These are phyloP conservation scores for Fusarium nisikadoi DNA, from an alignment of 2,329 filamentous ascomycete species.

Conservation along the genomic window DNA sequence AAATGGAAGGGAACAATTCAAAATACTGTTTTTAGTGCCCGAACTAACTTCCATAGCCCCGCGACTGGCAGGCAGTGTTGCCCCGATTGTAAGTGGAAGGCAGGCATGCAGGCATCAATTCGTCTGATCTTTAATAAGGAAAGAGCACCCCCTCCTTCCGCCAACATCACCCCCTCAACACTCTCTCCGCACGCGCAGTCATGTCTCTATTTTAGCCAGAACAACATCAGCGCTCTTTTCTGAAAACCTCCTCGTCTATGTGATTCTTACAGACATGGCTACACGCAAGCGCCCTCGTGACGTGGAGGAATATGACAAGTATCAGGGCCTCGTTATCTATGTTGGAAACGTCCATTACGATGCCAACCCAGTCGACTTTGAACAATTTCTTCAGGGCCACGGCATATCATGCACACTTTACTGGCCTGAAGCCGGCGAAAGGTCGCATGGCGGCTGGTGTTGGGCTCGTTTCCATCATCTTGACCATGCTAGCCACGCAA, in stretches of 20 bases:
- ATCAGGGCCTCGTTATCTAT: neutral
- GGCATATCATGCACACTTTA: neutral
- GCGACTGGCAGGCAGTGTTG: neutral
- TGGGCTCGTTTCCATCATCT: neutral
- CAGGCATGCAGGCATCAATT: neutral
- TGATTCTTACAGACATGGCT: neutral
- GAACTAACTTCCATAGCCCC: fast-evolving
- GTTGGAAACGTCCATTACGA: neutral
- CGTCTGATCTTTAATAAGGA: neutral
- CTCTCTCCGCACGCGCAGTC: neutral
- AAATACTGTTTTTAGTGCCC: neutral
- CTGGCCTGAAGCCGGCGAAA: neutral
- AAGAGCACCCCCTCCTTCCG: neutral
- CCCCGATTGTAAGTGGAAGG: neutral
- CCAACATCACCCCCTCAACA: neutral
- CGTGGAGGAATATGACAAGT: neutral
- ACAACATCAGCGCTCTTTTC: neutral
- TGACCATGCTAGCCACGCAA: neutral
- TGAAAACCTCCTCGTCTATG: neutral
- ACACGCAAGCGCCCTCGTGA: neutral
- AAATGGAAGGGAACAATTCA: neutral
- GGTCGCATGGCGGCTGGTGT: neutral
- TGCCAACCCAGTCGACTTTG: neutral
- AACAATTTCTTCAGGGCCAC: neutral
- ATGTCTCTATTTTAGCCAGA: neutral